These are phyloP conservation scores for Plasmodium vinckei DNA, from an alignment of 169 alveolate genomes.

Conservation along the genomic window DNA sequence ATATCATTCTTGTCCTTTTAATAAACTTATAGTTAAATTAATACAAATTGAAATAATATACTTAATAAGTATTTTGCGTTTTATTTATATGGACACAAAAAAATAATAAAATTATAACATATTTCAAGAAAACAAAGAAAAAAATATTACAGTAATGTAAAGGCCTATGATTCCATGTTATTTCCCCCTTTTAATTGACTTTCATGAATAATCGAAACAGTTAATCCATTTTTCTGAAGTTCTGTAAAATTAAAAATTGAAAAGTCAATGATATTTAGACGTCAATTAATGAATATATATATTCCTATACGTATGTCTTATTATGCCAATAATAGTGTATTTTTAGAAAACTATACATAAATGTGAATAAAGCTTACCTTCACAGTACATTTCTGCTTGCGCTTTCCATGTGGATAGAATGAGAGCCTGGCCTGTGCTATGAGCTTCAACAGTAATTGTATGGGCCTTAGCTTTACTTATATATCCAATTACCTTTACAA, in stretches of 20 bases:
- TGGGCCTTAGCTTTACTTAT: conserved; percentile 87
- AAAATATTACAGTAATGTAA: not conserved
- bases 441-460: conserved; percentile 88
- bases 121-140: too few species aligned
- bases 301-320: not conserved
- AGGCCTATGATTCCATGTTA: too few species aligned
- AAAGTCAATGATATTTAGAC: not conserved
- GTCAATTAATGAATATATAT: not conserved
- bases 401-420: conserved; percentile 85
- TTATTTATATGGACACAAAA: too few species aligned
- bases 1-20: too few species aligned
- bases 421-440: conserved; percentile 86
- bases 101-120: too few species aligned
- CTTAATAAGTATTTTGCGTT: too few species aligned
- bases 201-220: conserved; percentile 76
- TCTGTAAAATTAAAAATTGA: conserved; percentile 15
- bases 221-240: conserved; percentile 67
- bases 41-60: too few species aligned
- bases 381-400: conserved; percentile 84
- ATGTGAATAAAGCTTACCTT: conserved; percentile 20
- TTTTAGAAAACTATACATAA: not conserved
- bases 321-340: not conserved
- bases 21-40: too few species aligned
- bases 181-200: conserved; percentile 59
- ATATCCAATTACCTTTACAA: conserved; percentile 83